phyloP scores from a whole-genome alignment of 495 filamentous ascomycete species.

The Xylaria nigripes region DNA sequence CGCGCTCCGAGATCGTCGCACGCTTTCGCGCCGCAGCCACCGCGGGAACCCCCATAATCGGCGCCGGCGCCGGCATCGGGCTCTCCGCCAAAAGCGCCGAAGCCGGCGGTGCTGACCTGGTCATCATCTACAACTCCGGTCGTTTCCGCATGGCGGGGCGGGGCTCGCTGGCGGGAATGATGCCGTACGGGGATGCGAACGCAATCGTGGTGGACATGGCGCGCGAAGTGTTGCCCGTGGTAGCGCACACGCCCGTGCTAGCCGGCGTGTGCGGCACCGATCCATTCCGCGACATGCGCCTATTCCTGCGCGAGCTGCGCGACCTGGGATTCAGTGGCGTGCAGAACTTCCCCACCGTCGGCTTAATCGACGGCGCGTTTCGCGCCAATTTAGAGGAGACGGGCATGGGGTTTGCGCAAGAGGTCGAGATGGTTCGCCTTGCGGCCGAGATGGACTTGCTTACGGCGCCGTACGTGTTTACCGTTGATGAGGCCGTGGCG shows the following conservation, averaged over 20 bases:
- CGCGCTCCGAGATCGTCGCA: slow-evolving; percentile 47
- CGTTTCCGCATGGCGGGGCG: slow-evolving; percentile 67
- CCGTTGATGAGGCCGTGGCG: slow-evolving; percentile 43
- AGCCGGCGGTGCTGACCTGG: slow-evolving; percentile 56
- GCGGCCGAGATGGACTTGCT: slow-evolving; percentile 51
- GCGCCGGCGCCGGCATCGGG: slow-evolving; percentile 64
- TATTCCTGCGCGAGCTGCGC: slow-evolving; percentile 50
- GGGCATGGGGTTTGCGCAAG: slow-evolving; percentile 55
- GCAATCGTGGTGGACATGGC: slow-evolving; percentile 61
- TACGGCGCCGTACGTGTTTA: slow-evolving; percentile 65
- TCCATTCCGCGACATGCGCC: slow-evolving; percentile 50
- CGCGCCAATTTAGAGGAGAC: slow-evolving; percentile 61
- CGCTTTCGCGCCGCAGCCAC: slow-evolving; percentile 45
- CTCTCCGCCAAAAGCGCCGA: slow-evolving; percentile 64
- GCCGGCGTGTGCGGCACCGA: slow-evolving; percentile 62
- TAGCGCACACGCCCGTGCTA: slow-evolving; percentile 53
- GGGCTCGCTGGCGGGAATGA: slow-evolving; percentile 60
- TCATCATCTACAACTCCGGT: slow-evolving; percentile 66
- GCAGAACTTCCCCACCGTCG: slow-evolving; percentile 68
- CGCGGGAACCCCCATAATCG: slow-evolving; percentile 50
- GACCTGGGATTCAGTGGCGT: slow-evolving; percentile 56
- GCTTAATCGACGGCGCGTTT: slow-evolving; percentile 60
- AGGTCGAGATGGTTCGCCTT: slow-evolving; percentile 55
- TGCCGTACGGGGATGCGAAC: slow-evolving; percentile 68
- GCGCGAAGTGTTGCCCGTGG: slow-evolving; percentile 51